These are phyloP conservation scores for Colletotrichum lini DNA, from an alignment of 2,329 filamentous ascomycete genomes.

Conservation along the genomic window DNA sequence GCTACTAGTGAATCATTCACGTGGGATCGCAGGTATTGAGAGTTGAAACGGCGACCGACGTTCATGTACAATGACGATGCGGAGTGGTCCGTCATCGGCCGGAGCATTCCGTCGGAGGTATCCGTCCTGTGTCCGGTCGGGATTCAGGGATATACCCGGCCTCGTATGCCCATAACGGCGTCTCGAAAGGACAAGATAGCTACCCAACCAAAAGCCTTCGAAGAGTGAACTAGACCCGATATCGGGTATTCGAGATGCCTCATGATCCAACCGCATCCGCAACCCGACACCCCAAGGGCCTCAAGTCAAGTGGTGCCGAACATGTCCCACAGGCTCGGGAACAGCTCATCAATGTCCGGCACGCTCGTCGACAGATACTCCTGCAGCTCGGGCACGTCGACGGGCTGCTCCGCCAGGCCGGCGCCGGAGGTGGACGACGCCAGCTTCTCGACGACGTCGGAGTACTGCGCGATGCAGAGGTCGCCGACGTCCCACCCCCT, in stretches of 20 bases:
- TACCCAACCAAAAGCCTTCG: neutral
- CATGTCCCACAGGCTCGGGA: conserved; percentile 40
- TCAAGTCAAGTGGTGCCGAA: conserved; percentile 14
- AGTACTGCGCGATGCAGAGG: conserved; percentile 63
- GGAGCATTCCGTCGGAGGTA: conserved; percentile 18
- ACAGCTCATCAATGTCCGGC: conserved; percentile 38
- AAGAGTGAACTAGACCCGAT: neutral
- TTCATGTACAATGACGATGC: neutral
- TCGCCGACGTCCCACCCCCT: conserved; percentile 66
- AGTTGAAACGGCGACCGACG: too few relatives aligned
- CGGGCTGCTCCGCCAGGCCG: conserved; percentile 21
- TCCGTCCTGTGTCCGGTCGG: conserved; percentile 10
- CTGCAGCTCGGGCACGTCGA: conserved; percentile 37
- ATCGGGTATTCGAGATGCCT: neutral
- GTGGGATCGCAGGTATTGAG: neutral
- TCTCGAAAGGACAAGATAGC: neutral
- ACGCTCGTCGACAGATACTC: conserved; percentile 37
- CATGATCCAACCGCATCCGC: neutral
- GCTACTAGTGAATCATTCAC: too few relatives aligned
- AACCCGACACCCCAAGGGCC: neutral
- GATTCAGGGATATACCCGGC: neutral
- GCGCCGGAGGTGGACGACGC: conserved; percentile 46
- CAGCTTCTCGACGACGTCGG: conserved; percentile 62
- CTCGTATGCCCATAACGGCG: neutral
- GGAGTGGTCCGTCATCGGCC: conserved; percentile 15